Evolutionary conservation across 2,329 filamentous ascomycete species (phyloP), one percentile per base, ranked within the genome.

Genomic region (Fusarium pseudograminearum): DNA sequence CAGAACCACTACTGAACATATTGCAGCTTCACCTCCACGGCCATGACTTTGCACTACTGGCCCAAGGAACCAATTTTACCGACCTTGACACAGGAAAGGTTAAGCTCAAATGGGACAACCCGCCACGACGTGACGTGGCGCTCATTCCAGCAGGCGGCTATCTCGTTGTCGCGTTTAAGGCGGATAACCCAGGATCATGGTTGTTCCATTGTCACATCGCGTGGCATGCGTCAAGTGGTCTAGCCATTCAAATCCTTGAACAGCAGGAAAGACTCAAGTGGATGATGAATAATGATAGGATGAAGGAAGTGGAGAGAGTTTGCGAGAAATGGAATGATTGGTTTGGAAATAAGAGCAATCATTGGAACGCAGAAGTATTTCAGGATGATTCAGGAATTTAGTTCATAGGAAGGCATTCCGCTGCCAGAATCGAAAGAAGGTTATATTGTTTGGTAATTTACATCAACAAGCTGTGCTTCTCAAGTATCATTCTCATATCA

Each of bases 111-210:
- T 52, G 73, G 5, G 65, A 73, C 51, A 87, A 87, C 70, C 84
- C 85, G 2, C 81, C 83, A 12, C 82, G 85, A 11, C 80, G 85
- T 22, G 85, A 87, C 69, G 83, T 85, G 7, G 84, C 84, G 2
- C 80, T 83, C 42, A 76, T 87, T 1, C 80, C 80, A 1, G 69
- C 61, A 3, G 71, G 72, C 11, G 83, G 84, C 0, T 82, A 82
- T 67, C 57, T 84, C 6, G 81, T 85, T 10, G 78, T 87, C 34
- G 84, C 83, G 5, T 83, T 86, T 67, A 76, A 83, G 68, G 78
- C 80, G 1, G 78, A 81, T 57, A 86, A 86, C 73, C 82, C 84
- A 2, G 84, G 84, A 0, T 74, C 77, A 2, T 85, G 83, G 83
- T 70, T 84, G 0, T 79, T 85, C 75, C 83, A 85, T 70, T 85